These are phyloP conservation scores for Xylariaceae sp. DNA, from an alignment of 2,329 filamentous ascomycete species.

Conservation along the genomic window DNA sequence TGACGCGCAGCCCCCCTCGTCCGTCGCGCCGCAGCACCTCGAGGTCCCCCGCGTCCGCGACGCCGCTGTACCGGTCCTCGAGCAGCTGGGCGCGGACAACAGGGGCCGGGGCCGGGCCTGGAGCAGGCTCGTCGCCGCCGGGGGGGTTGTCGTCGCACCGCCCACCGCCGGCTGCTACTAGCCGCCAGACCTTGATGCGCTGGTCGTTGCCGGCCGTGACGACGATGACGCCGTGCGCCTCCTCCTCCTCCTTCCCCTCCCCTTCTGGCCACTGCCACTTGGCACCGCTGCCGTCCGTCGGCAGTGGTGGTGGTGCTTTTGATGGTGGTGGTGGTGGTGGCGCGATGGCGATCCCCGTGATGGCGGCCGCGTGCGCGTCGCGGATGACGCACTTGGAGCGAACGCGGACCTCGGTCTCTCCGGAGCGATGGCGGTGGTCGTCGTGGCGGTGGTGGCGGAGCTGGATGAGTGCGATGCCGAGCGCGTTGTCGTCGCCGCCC, in stretches of 20 bases:
- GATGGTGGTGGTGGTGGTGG: slow-evolving; percentile 1
- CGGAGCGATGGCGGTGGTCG: too few relatives aligned
- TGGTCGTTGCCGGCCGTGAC: slow-evolving; percentile 54
- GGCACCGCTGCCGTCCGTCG: neutral
- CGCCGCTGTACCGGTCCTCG: slow-evolving; percentile 48
- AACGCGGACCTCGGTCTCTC: too few relatives aligned
- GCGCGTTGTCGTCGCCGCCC: slow-evolving; percentile 81
- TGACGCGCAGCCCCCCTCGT: slow-evolving; percentile 3
- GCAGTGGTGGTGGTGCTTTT: neutral
- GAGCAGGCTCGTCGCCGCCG: neutral
- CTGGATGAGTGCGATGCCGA: slow-evolving; percentile 43
- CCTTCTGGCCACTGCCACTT: slow-evolving; percentile 20
- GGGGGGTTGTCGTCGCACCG: too few relatives aligned
- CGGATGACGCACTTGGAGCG: slow-evolving; percentile 32
- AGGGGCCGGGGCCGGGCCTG: too few relatives aligned
- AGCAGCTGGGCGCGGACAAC: slow-evolving; percentile 30
- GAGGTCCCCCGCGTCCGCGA: slow-evolving; percentile 52
- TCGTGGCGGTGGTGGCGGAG: slow-evolving; percentile 10
- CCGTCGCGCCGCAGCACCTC: slow-evolving; percentile 26
- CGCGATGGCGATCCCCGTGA: slow-evolving; percentile 4
- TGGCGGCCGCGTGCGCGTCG: slow-evolving; percentile 18
- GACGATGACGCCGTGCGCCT: slow-evolving; percentile 19
- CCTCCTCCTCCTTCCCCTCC: slow-evolving; percentile 22
- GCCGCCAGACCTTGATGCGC: slow-evolving; percentile 47
- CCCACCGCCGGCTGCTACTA: slow-evolving; percentile 12